Percentiles rank a stretch among this genome's conserved stretches.
These are phyloP conservation scores for Hemisphaericaspora xylofermentans DNA, from an alignment of 1,139 yeast species.

Conservation along the genomic window DNA sequence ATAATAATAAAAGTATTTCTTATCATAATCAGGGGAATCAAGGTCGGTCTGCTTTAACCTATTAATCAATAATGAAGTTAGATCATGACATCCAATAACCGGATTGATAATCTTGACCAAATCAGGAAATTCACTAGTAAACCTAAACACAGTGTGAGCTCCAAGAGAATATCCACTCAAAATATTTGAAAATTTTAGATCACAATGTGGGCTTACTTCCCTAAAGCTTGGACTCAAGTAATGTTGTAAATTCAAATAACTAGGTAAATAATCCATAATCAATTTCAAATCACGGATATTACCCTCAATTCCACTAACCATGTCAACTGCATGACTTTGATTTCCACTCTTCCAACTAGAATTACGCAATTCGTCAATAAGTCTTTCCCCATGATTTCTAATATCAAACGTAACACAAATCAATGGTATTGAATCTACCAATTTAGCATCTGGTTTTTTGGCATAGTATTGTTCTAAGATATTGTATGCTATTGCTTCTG, in stretches of 20 bases:
- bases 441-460: conserved; percentile 13
- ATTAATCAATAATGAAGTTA: conserved; percentile 43
- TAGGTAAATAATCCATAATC: conserved; percentile 50
- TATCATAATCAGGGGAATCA: conserved; percentile 21
- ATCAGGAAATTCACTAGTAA: conserved; percentile 41
- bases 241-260: conserved; percentile 37
- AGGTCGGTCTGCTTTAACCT: conserved; percentile 25
- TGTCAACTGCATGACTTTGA: conserved; percentile 50
- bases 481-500: conserved; percentile 34
- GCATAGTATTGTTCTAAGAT: conserved; percentile 28
- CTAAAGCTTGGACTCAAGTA: conserved; percentile 24
- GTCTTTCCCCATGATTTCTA: conserved; percentile 60
- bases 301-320: conserved; percentile 53
- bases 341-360: conserved; percentile 49
- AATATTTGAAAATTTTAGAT: conserved; percentile 31
- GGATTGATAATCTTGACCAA: conserved; percentile 43
- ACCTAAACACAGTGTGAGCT: conserved; percentile 56
- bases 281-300: conserved; percentile 48
- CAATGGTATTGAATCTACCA: conserved; percentile 24
- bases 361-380: conserved; percentile 36
- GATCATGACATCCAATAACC: conserved; percentile 47
- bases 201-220: conserved; percentile 16
- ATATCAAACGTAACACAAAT: conserved; percentile 57
- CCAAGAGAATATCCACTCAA: conserved; percentile 61
- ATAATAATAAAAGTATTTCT: conserved; percentile 31